Percentiles rank a stretch among this genome's conserved stretches.
These are phyloP conservation scores for Atkinsonella hypoxylon DNA, from an alignment of 2,329 filamentous ascomycete species.

Conservation along the genomic window DNA sequence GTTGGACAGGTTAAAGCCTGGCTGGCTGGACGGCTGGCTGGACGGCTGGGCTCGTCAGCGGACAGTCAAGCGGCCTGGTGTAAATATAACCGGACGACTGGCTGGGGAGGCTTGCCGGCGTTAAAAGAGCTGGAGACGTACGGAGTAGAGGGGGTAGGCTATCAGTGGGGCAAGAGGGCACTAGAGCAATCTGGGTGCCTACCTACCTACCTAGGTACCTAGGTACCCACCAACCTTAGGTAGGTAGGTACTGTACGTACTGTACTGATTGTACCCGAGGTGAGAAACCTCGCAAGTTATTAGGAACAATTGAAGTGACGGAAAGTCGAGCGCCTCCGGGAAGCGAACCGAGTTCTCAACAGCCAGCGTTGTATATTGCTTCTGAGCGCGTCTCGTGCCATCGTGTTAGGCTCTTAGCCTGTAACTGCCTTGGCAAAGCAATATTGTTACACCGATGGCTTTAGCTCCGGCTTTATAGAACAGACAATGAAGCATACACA, in stretches of 20 bases:
- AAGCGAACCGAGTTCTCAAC: not conserved
- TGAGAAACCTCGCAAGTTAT: too few relatives aligned
- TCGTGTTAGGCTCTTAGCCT: not conserved
- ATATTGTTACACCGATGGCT: not conserved
- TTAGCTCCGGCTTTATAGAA: not conserved
- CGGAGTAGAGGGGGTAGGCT: not conserved
- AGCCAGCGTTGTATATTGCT: not conserved
- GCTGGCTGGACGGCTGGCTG: not conserved
- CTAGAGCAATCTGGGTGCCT: not conserved
- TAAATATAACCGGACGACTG: not conserved
- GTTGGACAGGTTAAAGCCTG: not conserved
- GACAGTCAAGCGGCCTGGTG: not conserved
- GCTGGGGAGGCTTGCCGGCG: not conserved
- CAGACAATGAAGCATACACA: too few relatives aligned
- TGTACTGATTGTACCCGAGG: too few relatives aligned
- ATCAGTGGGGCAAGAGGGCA: not conserved
- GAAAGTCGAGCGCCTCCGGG: not conserved
- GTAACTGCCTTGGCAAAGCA: too few relatives aligned
- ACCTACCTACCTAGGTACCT: too few relatives aligned
- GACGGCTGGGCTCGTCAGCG: too few relatives aligned
- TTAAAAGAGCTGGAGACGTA: not conserved
- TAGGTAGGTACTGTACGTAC: too few relatives aligned
- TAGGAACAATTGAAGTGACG: not conserved
- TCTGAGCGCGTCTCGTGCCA: not conserved
- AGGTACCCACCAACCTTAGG: too few relatives aligned